These are phyloP conservation scores for Skeletonema tropicum DNA, from an alignment of 108 stramenopile species.

Conservation along the genomic window DNA sequence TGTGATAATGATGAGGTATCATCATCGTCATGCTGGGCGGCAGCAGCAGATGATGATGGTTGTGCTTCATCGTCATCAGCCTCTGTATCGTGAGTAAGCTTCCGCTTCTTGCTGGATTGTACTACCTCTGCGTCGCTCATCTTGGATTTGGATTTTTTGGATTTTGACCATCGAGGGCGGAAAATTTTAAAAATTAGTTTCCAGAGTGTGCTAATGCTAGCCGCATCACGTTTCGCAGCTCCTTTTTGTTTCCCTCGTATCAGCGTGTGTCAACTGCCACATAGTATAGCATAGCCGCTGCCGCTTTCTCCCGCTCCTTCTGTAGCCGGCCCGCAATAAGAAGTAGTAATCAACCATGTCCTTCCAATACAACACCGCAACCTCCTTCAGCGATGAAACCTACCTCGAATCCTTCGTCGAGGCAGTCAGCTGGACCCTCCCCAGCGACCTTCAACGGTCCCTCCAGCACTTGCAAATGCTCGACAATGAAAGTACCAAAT, in stretches of 20 bases:
- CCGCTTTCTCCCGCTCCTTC: too few species aligned
- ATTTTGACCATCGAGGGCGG: too few species aligned
- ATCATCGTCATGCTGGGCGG: not conserved
- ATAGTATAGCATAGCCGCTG: too few species aligned
- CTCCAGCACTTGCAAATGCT: conserved; percentile 70
- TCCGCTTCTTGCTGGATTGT: not conserved
- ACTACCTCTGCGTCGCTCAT: not conserved
- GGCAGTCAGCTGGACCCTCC: conserved; percentile 55
- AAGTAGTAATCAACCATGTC: not conserved
- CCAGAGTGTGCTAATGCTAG: too few species aligned
- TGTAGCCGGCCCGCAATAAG: too few species aligned
- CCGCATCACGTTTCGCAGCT: too few species aligned
- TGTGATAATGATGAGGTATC: not conserved
- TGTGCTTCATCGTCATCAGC: not conserved
- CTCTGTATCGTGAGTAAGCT: not conserved
- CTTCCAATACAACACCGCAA: conserved; percentile 21
- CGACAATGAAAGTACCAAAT: conserved; percentile 39
- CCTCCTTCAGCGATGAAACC: conserved; percentile 66
- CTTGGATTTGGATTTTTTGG: not conserved
- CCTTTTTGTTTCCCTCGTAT: too few species aligned
- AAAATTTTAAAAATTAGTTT: too few species aligned
- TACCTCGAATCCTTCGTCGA: conserved; percentile 84
- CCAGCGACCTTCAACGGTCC: conserved; percentile 71
- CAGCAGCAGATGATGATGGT: not conserved
- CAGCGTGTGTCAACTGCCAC: too few species aligned